Percentiles rank a stretch among this genome's conserved stretches.
These are phyloP conservation scores for Spathaspora sp. DNA, from an alignment of 1,139 yeast genomes.

Conservation along the genomic window DNA sequence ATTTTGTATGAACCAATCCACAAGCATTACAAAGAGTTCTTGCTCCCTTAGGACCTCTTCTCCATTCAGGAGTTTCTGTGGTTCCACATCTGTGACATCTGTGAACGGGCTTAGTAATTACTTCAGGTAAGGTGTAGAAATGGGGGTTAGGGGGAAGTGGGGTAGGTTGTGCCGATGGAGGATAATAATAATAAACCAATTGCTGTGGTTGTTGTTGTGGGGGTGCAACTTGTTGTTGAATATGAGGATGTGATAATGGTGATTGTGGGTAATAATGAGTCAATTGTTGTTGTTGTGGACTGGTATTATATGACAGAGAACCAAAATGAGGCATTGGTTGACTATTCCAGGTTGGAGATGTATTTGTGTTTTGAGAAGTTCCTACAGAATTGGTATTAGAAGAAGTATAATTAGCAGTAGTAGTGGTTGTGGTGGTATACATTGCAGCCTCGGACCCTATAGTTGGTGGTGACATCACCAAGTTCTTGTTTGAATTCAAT, in stretches of 20 bases:
- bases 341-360: background rate
- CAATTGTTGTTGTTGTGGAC: constrained; percentile 12
- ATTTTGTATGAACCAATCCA: constrained; percentile 78
- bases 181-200: constrained; percentile 1
- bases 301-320: constrained; percentile 2
- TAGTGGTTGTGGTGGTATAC: background rate
- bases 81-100: constrained; percentile 60
- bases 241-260: background rate
- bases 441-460: background rate
- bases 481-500: background rate
- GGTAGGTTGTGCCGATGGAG: background rate
- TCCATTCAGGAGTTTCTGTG: constrained; percentile 90
- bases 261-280: background rate
- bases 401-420: constrained; percentile 2
- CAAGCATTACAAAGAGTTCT: constrained; percentile 88
- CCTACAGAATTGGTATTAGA: background rate
- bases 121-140: constrained; percentile 32
- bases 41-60: constrained; percentile 85
- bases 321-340: background rate
- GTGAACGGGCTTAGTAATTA: constrained; percentile 37
- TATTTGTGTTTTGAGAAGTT: background rate
- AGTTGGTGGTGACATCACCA: background rate
- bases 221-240: constrained; percentile 1
- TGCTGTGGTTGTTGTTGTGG: constrained; percentile 6
- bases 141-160: constrained; percentile 5